Base-by-base conservation (phyloP, 2,329 filamentous ascomycete genomes). In the Xylaria digitata region DNA sequence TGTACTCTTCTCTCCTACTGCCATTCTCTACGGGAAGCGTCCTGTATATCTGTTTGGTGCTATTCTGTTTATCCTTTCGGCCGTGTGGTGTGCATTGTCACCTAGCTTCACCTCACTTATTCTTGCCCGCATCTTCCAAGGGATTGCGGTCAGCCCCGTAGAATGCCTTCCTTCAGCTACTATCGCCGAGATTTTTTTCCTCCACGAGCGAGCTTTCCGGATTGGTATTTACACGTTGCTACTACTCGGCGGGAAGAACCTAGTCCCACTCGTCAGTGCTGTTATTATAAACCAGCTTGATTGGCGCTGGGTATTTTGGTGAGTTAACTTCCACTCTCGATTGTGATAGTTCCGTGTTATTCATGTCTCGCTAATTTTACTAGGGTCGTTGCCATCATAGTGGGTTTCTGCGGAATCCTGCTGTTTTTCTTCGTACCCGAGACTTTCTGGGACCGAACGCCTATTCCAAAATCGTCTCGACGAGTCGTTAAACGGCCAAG, bases 291-390 rank as follows among this genome's bases (percentile, higher is more conserved):
- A 94, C 68, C 83, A 85, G 1, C 80, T 94, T 43, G 87, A 87
- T 6, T 98, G 95, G 95, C 89, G 93, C 78, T 97, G 93, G 94
- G 92, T 93, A 0, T 97, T 97, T 73, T 96, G 91, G 90, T 91
- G 81, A 78, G 85, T 78, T 15, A 6, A 19, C 53, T 57, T 48
- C 17, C 3, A 13, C n/a, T 21, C n/a, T 2, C n/a, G 13, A 23
- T 3, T 17, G 15, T n/a, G 17, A 26, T 15, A 6, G 17, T 71
- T 52, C n/a, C 30, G 37, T 50, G 34, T 21, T n/a, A 32, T 69
- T 61, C 17, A 5, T 11, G 17, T 65, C 40, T 56, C 34, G 19
- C 57, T 67, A 58, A 60, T 49, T 11, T 50, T 15, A 6, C 9
- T 58, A 92, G 91, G 91, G 89, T 97, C 62, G 89, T 97, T 52